Conservation (phyloP, 257 asterid species). For the Gynochthodes officinalis region DNA sequence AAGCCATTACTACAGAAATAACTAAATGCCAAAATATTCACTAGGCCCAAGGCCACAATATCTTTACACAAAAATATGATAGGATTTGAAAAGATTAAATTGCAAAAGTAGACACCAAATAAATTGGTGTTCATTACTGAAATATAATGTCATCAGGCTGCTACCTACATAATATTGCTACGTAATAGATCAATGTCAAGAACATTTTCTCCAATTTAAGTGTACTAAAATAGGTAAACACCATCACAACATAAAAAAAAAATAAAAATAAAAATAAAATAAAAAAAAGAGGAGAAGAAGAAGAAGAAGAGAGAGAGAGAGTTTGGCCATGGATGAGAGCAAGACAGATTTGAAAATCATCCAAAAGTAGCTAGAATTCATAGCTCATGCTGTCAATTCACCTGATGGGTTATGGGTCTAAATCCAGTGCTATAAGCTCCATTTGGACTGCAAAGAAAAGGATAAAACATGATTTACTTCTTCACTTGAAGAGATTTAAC, state of each 20-base stretch:
- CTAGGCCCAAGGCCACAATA: neutral
- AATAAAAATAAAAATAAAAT: too few species aligned
- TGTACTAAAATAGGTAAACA: neutral
- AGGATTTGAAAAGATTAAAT: neutral
- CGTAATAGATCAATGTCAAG: neutral
- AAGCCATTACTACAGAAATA: neutral
- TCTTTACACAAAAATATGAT: neutral
- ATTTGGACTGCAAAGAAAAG: conserved; percentile 64
- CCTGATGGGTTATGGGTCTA: conserved; percentile 99
- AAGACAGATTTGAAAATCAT: conserved; percentile 2
- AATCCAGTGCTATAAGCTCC: conserved; percentile 98
- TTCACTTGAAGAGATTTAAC: conserved; percentile 2
- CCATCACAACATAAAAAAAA: neutral
- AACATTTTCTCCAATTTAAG: neutral
- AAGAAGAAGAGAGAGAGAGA: too few species aligned
- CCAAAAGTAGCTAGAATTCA: conserved; percentile 16
- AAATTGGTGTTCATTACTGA: neutral
- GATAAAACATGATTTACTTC: conserved; percentile 15
- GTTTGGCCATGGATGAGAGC: neutral
- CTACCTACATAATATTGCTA: neutral
- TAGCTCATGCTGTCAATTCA: conserved; percentile 54
- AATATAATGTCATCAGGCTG: neutral
- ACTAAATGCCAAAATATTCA: neutral
- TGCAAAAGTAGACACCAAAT: neutral
- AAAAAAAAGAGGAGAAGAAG: too few species aligned